These are phyloP conservation scores for Tylopilus sp. DNA, from an alignment of 768 basidiomycete species.

Conservation along the genomic window DNA sequence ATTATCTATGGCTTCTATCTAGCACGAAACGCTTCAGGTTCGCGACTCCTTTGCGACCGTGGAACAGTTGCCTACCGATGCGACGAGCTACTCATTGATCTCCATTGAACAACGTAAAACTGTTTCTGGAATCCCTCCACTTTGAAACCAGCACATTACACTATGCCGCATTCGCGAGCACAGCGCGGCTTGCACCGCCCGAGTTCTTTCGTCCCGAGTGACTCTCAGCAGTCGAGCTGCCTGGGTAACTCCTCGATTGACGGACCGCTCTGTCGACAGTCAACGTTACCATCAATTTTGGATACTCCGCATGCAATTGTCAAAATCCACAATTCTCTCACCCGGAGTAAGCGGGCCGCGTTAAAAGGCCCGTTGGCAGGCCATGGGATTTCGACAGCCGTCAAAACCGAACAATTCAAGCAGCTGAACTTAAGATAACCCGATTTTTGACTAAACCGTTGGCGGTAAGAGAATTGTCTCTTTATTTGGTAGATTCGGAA, in stretches of 20 bases:
- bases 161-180: not conserved
- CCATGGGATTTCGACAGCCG: not conserved
- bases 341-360: constrained; percentile 9
- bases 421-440: not conserved
- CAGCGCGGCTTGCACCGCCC: not conserved
- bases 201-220: not conserved
- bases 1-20: not conserved
- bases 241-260: not conserved
- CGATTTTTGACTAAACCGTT: not conserved
- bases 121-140: not conserved
- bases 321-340: not conserved
- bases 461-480: not conserved
- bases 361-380: not conserved
- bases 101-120: constrained; percentile 6
- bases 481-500: constrained; percentile 9
- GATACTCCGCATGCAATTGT: not conserved
- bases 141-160: constrained; percentile 6
- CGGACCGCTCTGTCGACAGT: not conserved
- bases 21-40: not conserved
- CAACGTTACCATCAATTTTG: not conserved
- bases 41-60: not conserved
- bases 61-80: not conserved
- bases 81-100: not conserved
- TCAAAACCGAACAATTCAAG: not conserved
- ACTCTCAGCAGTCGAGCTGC: not conserved